Evolutionary conservation across 176 grass and related monocot species (phyloP).

Genomic region (Musa troglodytarum): DNA sequence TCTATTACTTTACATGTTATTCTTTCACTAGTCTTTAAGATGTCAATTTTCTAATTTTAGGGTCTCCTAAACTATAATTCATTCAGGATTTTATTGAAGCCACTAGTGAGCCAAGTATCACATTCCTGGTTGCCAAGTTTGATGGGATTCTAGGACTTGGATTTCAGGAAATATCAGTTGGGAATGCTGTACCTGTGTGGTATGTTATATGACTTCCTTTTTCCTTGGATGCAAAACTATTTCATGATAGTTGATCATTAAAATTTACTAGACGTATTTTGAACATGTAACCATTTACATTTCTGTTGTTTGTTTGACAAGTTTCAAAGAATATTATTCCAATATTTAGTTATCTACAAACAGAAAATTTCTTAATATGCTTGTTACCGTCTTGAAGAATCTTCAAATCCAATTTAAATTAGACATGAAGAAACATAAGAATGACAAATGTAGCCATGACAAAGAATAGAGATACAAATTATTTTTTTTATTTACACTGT

Average conservation of each 20-base stretch:
- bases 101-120: constrained; percentile 14
- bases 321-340: too few species aligned
- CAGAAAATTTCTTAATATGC: too few species aligned
- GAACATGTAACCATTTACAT: too few species aligned
- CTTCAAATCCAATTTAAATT: too few species aligned
- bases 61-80: not conserved
- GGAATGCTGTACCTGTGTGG: constrained; percentile 6
- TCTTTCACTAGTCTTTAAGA: not conserved
- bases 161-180: constrained; percentile 18
- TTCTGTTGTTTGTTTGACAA: too few species aligned
- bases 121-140: constrained; percentile 21
- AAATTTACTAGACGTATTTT: too few species aligned
- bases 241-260: not conserved
- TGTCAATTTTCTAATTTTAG: not conserved
- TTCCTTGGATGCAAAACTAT: not conserved
- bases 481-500: too few species aligned
- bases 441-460: too few species aligned
- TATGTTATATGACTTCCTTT: constrained; percentile 1
- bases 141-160: constrained; percentile 18
- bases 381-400: too few species aligned
- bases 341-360: too few species aligned
- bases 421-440: too few species aligned
- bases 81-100: constrained; percentile 24
- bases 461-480: too few species aligned
- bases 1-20: not conserved